Conservation (phyloP, 495 filamentous ascomycete species). For the Hypoxylon fragiforme region DNA sequence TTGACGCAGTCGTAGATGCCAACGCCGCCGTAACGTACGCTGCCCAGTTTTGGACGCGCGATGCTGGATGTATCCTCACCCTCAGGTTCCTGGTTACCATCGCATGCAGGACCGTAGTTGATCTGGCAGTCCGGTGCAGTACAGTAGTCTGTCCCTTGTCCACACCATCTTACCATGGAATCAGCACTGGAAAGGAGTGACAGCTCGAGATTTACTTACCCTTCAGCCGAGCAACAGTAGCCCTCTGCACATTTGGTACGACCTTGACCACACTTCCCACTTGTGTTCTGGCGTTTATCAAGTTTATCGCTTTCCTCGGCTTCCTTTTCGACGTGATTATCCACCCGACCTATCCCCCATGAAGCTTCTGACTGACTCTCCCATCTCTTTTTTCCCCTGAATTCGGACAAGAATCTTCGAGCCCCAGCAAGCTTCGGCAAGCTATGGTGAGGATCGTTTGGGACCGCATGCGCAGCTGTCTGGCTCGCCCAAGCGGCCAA, state of each 20-base stretch:
- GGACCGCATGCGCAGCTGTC: conserved; percentile 36
- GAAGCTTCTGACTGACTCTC: conserved; percentile 11
- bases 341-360: conserved; percentile 4
- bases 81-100: conserved; percentile 65
- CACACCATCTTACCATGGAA: conserved; percentile 60
- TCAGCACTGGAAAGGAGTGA: conserved; percentile 37
- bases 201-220: conserved; percentile 40
- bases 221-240: conserved; percentile 67
- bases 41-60: conserved; percentile 61
- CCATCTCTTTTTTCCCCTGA: conserved; percentile 38
- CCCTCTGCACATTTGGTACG: conserved; percentile 56
- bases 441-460: conserved; percentile 19
- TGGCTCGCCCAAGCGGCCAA: conserved; percentile 34
- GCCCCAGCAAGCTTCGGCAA: conserved; percentile 40
- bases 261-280: conserved; percentile 42
- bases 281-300: conserved; percentile 29
- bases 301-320: conserved; percentile 23
- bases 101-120: conserved; percentile 66
- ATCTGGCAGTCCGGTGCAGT: conserved; percentile 70
- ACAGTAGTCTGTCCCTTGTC: conserved; percentile 64
- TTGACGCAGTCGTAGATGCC: conserved; percentile 69
- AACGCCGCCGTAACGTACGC: conserved; percentile 60
- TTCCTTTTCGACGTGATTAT: conserved; percentile 9
- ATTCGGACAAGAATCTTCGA: conserved; percentile 39
- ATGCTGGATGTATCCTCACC: conserved; percentile 64